These are phyloP conservation scores for sweet orange (Citrus sinensis) DNA, from an alignment of 345 rosid genomes.

Conservation along the genomic window DNA sequence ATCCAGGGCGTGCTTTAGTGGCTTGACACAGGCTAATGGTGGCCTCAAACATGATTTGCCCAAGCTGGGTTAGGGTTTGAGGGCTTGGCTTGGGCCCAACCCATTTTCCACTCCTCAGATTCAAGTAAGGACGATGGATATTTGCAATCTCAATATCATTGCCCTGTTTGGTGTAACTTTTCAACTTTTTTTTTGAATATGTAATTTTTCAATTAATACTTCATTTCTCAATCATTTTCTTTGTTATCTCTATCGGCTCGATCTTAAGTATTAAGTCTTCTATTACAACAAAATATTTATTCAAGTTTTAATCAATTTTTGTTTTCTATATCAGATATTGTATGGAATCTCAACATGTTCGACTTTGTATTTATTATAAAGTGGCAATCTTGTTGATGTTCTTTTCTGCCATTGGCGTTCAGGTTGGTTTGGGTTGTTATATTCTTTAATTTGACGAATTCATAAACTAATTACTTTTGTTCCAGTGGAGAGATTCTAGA, in stretches of 20 bases:
- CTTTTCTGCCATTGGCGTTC: constrained; percentile 9
- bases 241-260: not conserved
- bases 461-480: not conserved
- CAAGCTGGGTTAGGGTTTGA: too few species aligned
- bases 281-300: not conserved
- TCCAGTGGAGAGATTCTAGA: not conserved
- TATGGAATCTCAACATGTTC: constrained; percentile 20
- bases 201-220: not conserved
- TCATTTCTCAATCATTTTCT: not conserved
- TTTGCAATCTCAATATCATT: too few species aligned
- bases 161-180: too few species aligned
- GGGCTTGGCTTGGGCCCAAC: too few species aligned
- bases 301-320: not conserved
- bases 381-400: constrained; percentile 25
- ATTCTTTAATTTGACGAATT: not conserved
- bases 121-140: too few species aligned
- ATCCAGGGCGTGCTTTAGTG: too few species aligned
- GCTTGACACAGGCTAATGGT: too few species aligned
- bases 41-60: too few species aligned
- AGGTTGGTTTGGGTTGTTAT: constrained; percentile 1
- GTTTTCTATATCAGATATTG: constrained; percentile 9
- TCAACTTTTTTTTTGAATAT: too few species aligned
- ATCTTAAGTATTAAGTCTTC: not conserved
- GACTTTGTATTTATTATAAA: constrained; percentile 1
- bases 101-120: too few species aligned